Evolutionary conservation across 805 yeast genomes (phyloP), one percentile per base, ranked within the genome.

Genomic region (Isabelozyma heimii): DNA sequence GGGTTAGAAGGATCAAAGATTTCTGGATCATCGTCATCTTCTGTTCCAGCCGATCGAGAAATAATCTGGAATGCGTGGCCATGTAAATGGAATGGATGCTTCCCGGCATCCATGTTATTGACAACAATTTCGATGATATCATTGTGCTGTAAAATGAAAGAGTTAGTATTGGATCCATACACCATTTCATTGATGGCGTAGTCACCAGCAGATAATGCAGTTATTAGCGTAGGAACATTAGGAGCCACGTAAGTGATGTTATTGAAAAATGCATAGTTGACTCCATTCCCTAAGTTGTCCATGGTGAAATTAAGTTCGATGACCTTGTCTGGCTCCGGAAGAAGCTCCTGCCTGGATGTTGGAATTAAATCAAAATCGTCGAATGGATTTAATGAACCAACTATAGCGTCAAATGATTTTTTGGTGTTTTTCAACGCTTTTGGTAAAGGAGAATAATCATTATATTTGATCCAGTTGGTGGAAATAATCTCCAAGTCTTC

Each of bases 21-120:
- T 38, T 86, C 87, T 15, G 74, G 73, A 44, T 71, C 77, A 46
- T 73, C 83, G 16, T 69, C 81, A 46, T 79, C 85, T 48, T 70
- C 71, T 46, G 79, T 81, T 41, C 77, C 83, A 28, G 76, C 82
- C 45, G 86, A 89, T 69, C 97, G 80, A 52, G 81, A 84, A 51
- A 90, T 66, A 8, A 87, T 77, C 73, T 92, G 97, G 88, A 91
- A 92, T 44, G 69, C 81, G 67, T 87, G 94, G 45, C 99, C 99
- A 73, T 92, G 99, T 65, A 92, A 74, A 72, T 92, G 99, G 94
- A 92, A 92, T 28, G 99, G 98, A 74, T 92, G 99, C 59, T 78
- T 86, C 65, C 98, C 97, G 5, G 96, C 82, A 69, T 92, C 99
- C 51, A 72, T 72, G 70, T 91, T 91, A 76, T 92, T 92, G 40